Evolutionary conservation across 2,329 filamentous ascomycete genomes (phyloP).

Genomic region (Clonostachys sp.): DNA sequence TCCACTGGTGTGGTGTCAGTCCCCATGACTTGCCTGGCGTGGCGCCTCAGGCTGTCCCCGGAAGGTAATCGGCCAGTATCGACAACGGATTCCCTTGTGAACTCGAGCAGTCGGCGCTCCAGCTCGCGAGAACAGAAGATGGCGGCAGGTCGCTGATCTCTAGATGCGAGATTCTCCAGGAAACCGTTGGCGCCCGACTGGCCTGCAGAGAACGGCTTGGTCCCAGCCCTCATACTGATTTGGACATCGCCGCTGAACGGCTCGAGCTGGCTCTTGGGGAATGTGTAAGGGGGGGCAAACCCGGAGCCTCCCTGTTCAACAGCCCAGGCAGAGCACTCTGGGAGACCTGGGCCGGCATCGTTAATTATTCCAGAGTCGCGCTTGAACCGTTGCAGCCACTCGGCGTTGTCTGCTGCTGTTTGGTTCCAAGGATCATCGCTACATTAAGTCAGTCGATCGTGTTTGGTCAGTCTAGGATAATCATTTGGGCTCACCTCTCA

Average conservation of each 20-base stretch:
- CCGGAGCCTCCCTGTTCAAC: slow-evolving; percentile 45
- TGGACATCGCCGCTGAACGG: slow-evolving; percentile 24
- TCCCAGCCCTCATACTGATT: slow-evolving; percentile 8
- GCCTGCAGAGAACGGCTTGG: not conserved
- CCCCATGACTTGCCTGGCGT: slow-evolving; percentile 37
- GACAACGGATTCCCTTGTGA: slow-evolving; percentile 34
- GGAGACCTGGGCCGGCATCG: slow-evolving; percentile 46
- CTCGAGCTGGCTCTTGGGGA: slow-evolving; percentile 31
- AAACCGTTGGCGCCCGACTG: slow-evolving; percentile 31
- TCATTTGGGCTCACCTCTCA: slow-evolving; percentile 43
- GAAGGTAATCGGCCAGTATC: slow-evolving; percentile 36
- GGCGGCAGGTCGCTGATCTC: slow-evolving; percentile 38
- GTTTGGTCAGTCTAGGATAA: not conserved
- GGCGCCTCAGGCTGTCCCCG: slow-evolving; percentile 39
- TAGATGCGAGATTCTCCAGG: slow-evolving; percentile 33
- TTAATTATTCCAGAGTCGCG: slow-evolving; percentile 47
- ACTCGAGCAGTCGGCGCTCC: slow-evolving; percentile 42
- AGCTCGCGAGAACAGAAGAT: slow-evolving; percentile 57
- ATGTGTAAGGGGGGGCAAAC: slow-evolving; percentile 50
- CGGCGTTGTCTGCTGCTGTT: slow-evolving; percentile 57
- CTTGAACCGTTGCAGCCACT: slow-evolving; percentile 62
- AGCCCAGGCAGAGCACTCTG: slow-evolving; percentile 35
- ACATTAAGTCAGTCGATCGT: slow-evolving; percentile 7
- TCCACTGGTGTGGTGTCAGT: slow-evolving; percentile 48
- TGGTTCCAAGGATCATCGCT: slow-evolving; percentile 63